These are phyloP conservation scores for Tritrichomonas musculus DNA, from an alignment of 208 protist genomes.

Conservation along the genomic window DNA sequence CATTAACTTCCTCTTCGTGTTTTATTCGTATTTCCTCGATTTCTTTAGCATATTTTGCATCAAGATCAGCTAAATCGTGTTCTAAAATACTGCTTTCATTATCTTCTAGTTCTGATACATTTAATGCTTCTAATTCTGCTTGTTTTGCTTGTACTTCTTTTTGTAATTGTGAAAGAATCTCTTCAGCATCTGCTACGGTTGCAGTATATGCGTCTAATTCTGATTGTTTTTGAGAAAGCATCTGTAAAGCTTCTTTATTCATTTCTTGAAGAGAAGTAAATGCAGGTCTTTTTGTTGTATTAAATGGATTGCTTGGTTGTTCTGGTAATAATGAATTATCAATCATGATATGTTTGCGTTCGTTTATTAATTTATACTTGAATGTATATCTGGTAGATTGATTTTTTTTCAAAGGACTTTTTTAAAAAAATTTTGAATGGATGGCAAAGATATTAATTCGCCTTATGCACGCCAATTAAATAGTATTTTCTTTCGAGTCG, in stretches of 20 bases:
- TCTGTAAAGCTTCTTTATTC: not conserved
- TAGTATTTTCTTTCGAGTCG: too few species aligned
- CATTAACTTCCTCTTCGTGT: not conserved
- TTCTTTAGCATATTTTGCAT: not conserved
- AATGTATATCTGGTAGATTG: too few species aligned
- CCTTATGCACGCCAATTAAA: too few species aligned
- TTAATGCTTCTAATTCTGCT: not conserved
- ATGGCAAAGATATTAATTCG: too few species aligned
- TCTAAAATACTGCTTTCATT: not conserved
- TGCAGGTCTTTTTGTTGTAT: too few species aligned
- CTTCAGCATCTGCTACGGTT: not conserved
- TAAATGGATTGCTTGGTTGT: too few species aligned
- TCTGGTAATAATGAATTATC: too few species aligned
- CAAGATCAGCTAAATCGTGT: not conserved
- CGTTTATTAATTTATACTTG: too few species aligned
- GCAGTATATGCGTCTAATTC: not conserved
- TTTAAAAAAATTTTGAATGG: too few species aligned
- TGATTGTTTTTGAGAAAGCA: not conserved
- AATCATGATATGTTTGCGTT: too few species aligned
- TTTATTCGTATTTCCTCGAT: not conserved
- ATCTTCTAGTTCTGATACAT: not conserved
- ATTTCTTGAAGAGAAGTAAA: conserved; percentile 22
- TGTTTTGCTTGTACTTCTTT: not conserved
- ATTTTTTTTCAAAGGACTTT: too few species aligned
- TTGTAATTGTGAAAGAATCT: not conserved